phyloP scores from a whole-genome alignment of 1,139 yeast genomes.

The Kodamaea derodonti region DNA sequence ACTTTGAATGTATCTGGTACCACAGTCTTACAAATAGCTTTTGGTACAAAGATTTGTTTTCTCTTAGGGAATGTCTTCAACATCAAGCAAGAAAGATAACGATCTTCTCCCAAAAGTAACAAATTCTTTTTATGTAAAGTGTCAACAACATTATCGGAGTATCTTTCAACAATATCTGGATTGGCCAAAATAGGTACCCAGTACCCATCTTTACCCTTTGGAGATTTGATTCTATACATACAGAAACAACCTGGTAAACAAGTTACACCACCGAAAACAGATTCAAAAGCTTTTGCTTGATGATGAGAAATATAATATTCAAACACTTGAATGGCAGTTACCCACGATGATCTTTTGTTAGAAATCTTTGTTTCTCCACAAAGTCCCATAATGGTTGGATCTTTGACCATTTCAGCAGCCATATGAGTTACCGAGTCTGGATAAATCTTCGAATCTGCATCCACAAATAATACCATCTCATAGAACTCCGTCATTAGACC shows the following conservation, averaged over 20 bases:
- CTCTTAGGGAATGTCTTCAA: conserved; percentile 89
- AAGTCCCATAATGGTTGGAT: conserved; percentile 87
- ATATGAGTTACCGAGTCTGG: conserved; percentile 91
- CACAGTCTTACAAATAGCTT: conserved; percentile 92
- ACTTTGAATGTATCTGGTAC: conserved; percentile 84
- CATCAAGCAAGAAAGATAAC: conserved; percentile 86
- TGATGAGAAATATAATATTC: conserved; percentile 96
- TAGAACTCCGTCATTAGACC: conserved; percentile 86
- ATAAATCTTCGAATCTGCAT: conserved; percentile 91
- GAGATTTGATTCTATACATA: conserved; percentile 91
- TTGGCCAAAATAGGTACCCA: conserved; percentile 97
- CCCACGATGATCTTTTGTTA: conserved; percentile 85
- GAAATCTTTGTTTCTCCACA: conserved; percentile 97
- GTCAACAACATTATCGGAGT: conserved; percentile 82
- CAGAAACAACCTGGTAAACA: conserved; percentile 98
- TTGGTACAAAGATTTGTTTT: conserved; percentile 88
- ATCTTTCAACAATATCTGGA: conserved; percentile 94
- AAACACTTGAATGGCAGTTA: conserved; percentile 91
- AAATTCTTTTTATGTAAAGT: conserved; percentile 89
- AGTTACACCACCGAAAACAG: conserved; percentile 94
- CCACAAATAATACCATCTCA: conserved; percentile 89
- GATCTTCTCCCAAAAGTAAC: conserved; percentile 88
- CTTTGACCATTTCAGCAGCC: conserved; percentile 89
- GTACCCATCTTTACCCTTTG: conserved; percentile 84
- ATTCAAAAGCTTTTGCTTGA: conserved; percentile 93